Conservation (phyloP, 192 early-diverging fungal species). For the Entomortierella chlamydospora region DNA sequence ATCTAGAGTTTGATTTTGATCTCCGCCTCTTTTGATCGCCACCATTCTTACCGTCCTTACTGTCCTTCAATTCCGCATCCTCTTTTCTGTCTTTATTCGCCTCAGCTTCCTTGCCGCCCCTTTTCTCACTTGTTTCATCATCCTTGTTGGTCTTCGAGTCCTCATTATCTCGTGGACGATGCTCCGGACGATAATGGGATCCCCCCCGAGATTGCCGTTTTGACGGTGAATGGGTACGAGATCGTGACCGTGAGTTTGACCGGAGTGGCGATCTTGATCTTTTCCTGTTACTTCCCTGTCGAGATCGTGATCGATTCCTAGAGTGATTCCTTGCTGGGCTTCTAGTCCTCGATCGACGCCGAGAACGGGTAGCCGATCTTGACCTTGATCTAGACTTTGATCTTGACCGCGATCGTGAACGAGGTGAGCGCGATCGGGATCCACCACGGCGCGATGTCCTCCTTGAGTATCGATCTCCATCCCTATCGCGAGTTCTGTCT, state of each 20-base stretch:
- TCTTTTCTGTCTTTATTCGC: not conserved
- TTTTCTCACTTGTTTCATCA: not conserved
- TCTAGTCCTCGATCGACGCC: conserved; percentile 21
- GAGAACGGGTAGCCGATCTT: conserved; percentile 12
- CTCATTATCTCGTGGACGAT: conserved; percentile 7
- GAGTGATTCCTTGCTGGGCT: conserved; percentile 9
- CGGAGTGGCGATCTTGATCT: conserved; percentile 20
- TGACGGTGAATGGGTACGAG: conserved; percentile 2
- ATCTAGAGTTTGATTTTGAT: conserved; percentile 8
- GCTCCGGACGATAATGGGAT: conserved; percentile 10
- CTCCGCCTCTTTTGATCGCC: not conserved
- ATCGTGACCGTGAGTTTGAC: conserved; percentile 28
- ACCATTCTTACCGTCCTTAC: conserved; percentile 6
- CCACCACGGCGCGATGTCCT: conserved; percentile 8
- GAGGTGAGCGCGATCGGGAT: conserved; percentile 28
- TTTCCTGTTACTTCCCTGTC: conserved; percentile 3
- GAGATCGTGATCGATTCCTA: conserved; percentile 9
- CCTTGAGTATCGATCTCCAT: conserved; percentile 21
- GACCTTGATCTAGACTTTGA: conserved; percentile 18
- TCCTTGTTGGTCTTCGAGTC: conserved; percentile 6
- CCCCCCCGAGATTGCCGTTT: conserved; percentile 17
- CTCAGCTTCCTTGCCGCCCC: not conserved
- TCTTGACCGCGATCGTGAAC: conserved; percentile 16
- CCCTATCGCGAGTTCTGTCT: conserved; percentile 12
- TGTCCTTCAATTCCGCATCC: not conserved